These are phyloP conservation scores for apple (Malus domestica) DNA, from an alignment of 306 rosid genomes.

Conservation along the genomic window ASM211411v1 NC_041799.1:18593001-18593500, in stretches of 20 bases:
- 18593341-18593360: background rate
- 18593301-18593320: background rate
- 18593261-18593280: conserved; percentile 26
- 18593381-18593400: background rate
- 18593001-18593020: no score
- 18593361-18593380: background rate
- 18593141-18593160: conserved; percentile 29
- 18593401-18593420: no score
- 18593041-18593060: no score
- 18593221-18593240: conserved; percentile 21
- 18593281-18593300: conserved; percentile 30
- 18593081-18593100: conserved; percentile 52
- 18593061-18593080: conserved; percentile 4
- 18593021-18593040: no score
- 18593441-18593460: no score
- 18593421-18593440: no score
- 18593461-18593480: no score
- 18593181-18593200: conserved; percentile 22
- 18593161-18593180: conserved; percentile 43
- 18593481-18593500: no score
- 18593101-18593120: conserved; percentile 24
- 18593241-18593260: conserved; percentile 24
- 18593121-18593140: conserved; percentile 19
- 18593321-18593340: background rate
- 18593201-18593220: conserved; percentile 16